Evolutionary conservation across 2,329 filamentous ascomycete genomes (phyloP), one percentile per base, ranked within the genome.

Genomic region (Neonectria neomacrospora): DNA sequence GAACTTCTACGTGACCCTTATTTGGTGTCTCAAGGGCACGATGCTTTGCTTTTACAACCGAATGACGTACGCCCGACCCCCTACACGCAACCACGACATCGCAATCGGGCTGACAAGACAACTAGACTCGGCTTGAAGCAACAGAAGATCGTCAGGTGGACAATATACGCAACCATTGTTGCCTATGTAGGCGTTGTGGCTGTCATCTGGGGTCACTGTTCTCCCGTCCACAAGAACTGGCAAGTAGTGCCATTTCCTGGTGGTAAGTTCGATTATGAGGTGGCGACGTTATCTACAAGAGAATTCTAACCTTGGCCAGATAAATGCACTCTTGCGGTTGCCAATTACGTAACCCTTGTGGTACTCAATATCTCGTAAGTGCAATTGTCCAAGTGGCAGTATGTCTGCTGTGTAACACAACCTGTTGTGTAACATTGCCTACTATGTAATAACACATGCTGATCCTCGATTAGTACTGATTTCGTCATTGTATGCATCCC

Each of bases 21-120:
- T 82, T 18, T 82, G 80, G 78, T 67, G 74, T 50, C 70, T 82
- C 23, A 82, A 82, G 61, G 78, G 75, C 5, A 79, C 78, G 63
- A 80, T 81, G 69, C 67, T 82, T n/a, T 81, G 77, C 62, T 79
- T 81, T 60, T 81, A 80, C 64, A 73, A 75, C 50, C 75, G 80
- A 44, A 74, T 82, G 63, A 82, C 80, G 80, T 81, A 72, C 50
- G 78, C 12, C 37, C 3, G 20, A 3, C 67, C 12, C 12, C 47
- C 16, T 37, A 23, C 39, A 47, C 14, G 8, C 18, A 34, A 18
- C 14, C 2, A 16, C 6, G 5, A 18, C 10, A 39, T 16, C 5
- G 10, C 4, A 20, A 9, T 2, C 7, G 26, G 20, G 42, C 68
- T 72, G 30, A 73, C 23, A 52, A 4, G 2, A 16, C 3, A 6